Evolutionary conservation across 148 eudicot species (phyloP).

Genomic region (Rhododendron henanense): DNA sequence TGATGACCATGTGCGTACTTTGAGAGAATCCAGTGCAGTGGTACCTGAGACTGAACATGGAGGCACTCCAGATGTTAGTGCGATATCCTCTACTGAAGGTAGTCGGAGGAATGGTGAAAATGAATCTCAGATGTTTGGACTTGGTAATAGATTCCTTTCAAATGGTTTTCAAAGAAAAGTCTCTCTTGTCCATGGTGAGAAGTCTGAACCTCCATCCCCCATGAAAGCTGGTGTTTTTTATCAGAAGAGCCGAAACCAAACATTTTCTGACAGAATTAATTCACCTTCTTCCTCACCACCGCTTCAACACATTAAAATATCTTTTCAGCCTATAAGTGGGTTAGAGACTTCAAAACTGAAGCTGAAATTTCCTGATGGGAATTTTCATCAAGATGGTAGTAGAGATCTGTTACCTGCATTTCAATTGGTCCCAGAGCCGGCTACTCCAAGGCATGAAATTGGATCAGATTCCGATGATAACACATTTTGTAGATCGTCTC

Average conservation of each 20-base stretch:
- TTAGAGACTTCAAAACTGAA: slow-evolving; percentile 60
- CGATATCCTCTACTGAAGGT: slow-evolving; percentile 21
- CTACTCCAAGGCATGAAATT: slow-evolving; percentile 33
- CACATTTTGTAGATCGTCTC: slow-evolving; percentile 83
- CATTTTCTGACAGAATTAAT: slow-evolving; percentile 25
- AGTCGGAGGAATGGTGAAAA: slow-evolving; percentile 29
- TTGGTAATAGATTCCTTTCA: slow-evolving; percentile 44
- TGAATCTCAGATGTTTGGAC: slow-evolving; percentile 44
- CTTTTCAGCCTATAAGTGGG: slow-evolving; percentile 69
- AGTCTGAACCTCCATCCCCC: slow-evolving; percentile 20
- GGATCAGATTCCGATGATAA: slow-evolving; percentile 88
- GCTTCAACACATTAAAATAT: slow-evolving; percentile 88
- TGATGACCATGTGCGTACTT: slow-evolving; percentile 14
- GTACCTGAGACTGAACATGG: slow-evolving; percentile 23
- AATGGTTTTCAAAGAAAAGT: slow-evolving; percentile 53
- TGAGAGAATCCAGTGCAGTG: slow-evolving; percentile 14
- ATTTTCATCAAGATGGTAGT: slow-evolving; percentile 34
- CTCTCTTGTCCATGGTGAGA: slow-evolving; percentile 40
- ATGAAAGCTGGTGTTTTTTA: slow-evolving; percentile 21
- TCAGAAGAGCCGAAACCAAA: slow-evolving; percentile 17
- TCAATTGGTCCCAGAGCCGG: slow-evolving; percentile 78
- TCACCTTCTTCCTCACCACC: slow-evolving; percentile 93
- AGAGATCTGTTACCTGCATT: slow-evolving; percentile 76
- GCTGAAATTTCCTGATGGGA: slow-evolving; percentile 73
- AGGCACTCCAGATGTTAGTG: slow-evolving; percentile 18